phyloP scores from a whole-genome alignment of 495 filamentous ascomycete species.

The Aspergillus bertholletiae region DNA sequence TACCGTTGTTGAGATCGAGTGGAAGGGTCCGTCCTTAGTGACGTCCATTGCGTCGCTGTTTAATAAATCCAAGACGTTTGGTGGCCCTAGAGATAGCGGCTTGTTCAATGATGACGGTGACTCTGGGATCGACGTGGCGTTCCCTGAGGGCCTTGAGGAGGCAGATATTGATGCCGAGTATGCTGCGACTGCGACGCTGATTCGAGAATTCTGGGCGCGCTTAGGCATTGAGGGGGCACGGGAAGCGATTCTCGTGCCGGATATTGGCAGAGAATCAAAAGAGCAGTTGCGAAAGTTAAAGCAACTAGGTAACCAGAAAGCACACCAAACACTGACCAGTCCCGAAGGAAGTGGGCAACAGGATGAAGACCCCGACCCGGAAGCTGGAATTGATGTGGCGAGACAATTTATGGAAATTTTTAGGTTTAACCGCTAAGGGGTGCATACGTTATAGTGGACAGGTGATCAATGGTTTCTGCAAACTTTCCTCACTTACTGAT shows the following conservation, averaged over 20 bases:
- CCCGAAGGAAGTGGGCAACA: conserved; percentile 6
- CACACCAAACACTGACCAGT: not conserved
- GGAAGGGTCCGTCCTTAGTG: conserved; percentile 38
- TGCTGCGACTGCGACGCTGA: conserved; percentile 33
- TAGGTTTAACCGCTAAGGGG: conserved; percentile 40
- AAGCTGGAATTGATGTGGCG: conserved; percentile 41
- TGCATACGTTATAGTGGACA: not conserved
- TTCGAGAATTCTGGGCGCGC: conserved; percentile 40
- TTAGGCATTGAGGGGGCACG: conserved; percentile 32
- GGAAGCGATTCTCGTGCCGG: conserved; percentile 42
- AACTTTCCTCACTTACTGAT: not conserved
- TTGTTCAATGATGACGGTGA: conserved; percentile 20
- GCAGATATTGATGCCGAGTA: conserved; percentile 43
- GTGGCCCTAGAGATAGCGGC: not conserved
- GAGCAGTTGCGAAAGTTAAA: conserved; percentile 23
- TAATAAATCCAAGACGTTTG: not conserved
- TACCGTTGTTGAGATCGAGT: conserved; percentile 43
- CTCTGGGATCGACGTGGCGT: conserved; percentile 27
- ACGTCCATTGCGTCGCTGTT: conserved; percentile 19
- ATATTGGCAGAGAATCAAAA: conserved; percentile 40
- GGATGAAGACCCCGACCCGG: conserved; percentile 34
- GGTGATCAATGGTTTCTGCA: not conserved
- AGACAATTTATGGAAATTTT: conserved; percentile 49
- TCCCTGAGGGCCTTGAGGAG: conserved; percentile 29
- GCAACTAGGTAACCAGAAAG: conserved; percentile 4